Evolutionary conservation across 257 asterid genomes (phyloP).

Genomic region (Ajuga chamaepitys): DNA sequence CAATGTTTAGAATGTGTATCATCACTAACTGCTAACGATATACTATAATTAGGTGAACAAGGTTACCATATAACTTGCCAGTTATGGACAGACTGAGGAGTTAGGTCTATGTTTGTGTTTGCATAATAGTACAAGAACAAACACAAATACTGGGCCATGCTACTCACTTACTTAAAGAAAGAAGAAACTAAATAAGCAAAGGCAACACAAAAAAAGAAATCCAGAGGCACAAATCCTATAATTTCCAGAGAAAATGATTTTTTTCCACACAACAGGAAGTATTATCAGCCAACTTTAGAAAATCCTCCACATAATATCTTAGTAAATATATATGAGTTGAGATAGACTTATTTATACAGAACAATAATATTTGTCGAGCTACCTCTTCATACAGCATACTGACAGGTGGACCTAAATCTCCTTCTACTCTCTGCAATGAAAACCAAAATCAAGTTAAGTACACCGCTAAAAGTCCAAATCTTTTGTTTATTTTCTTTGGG

Average conservation of each 20-base stretch:
- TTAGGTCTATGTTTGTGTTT: neutral
- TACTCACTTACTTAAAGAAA: neutral
- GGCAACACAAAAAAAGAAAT: neutral
- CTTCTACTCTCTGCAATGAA: constrained; percentile 62
- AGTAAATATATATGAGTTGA: neutral
- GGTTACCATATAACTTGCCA: neutral
- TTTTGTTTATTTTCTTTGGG: neutral
- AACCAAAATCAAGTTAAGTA: constrained; percentile 13
- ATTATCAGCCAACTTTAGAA: neutral
- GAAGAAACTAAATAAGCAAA: neutral
- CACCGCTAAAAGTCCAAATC: neutral
- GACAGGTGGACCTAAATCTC: constrained; percentile 78
- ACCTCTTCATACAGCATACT: constrained; percentile 89
- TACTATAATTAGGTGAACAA: neutral
- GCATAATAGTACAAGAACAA: neutral
- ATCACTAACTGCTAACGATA: neutral
- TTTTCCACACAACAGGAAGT: neutral
- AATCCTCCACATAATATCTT: neutral
- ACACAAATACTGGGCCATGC: neutral
- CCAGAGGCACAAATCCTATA: neutral
- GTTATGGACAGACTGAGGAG: neutral
- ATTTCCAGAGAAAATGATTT: neutral
- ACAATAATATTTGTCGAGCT: neutral
- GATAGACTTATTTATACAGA: neutral
- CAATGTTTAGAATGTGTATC: neutral